These are phyloP conservation scores for Skeletonema tropicum DNA, from an alignment of 108 stramenopile species.

Conservation along the genomic window DNA sequence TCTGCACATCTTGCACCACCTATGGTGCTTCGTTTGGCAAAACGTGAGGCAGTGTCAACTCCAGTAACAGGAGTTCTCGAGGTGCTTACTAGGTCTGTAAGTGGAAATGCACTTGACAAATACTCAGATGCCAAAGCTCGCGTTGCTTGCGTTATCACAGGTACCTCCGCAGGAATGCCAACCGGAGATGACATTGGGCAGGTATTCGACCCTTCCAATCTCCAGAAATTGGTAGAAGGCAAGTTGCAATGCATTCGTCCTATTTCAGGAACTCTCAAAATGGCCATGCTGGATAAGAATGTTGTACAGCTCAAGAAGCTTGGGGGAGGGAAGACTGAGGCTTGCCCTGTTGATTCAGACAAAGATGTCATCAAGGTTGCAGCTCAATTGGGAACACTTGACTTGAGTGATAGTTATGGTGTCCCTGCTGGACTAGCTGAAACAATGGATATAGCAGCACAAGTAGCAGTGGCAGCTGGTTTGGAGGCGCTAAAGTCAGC, in stretches of 20 bases:
- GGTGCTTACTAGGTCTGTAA: constrained; percentile 54
- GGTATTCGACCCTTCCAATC: constrained; percentile 80
- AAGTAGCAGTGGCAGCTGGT: constrained; percentile 95
- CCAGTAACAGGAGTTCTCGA: constrained; percentile 77
- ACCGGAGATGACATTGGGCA: constrained; percentile 53
- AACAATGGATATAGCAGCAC: constrained; percentile 97
- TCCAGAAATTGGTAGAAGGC: constrained; percentile 78
- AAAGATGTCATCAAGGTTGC: constrained; percentile 85
- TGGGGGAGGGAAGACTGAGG: constrained; percentile 63
- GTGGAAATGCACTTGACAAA: constrained; percentile 49
- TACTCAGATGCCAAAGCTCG: constrained; percentile 58
- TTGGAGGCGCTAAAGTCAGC: constrained; percentile 95
- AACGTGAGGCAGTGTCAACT: constrained; percentile 61
- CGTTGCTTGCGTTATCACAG: constrained; percentile 91
- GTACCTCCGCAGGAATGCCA: constrained; percentile 93
- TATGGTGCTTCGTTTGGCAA: constrained; percentile 70
- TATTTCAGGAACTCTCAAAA: constrained; percentile 62
- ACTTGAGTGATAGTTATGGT: constrained; percentile 83
- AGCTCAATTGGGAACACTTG: constrained; percentile 84
- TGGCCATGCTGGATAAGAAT: constrained; percentile 92
- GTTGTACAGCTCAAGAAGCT: constrained; percentile 86
- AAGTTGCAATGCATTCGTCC: constrained; percentile 78
- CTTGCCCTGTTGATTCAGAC: constrained; percentile 60
- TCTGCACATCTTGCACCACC: constrained; percentile 75
- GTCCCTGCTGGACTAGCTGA: constrained; percentile 86